Conservation (phyloP, 2,329 filamentous ascomycete genomes). For the Aspergillus aculeatinus region DNA sequence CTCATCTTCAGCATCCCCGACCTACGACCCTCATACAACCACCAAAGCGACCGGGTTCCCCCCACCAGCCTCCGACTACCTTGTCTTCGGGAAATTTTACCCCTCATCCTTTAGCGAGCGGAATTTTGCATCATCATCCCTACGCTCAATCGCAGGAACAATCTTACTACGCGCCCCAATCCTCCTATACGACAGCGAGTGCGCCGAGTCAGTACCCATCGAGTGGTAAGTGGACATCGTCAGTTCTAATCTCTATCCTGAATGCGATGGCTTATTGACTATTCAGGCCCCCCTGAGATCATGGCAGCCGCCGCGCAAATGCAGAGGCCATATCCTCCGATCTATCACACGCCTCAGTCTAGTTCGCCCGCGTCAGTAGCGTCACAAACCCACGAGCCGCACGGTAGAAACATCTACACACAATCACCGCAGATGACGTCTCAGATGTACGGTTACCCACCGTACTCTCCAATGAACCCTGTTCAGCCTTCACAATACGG, state of each 20-base stretch:
- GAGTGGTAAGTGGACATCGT: constrained; percentile 68
- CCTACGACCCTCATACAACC: constrained; percentile 28
- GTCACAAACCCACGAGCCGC: constrained; percentile 85
- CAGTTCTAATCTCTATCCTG: constrained; percentile 50
- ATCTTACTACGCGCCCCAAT: constrained; percentile 73
- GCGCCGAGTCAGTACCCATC: constrained; percentile 81
- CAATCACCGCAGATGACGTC: constrained; percentile 79
- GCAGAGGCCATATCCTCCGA: constrained; percentile 76
- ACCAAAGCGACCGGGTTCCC: constrained; percentile 56
- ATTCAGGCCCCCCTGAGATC: constrained; percentile 68
- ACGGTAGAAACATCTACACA: constrained; percentile 77
- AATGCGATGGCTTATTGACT: constrained; percentile 56
- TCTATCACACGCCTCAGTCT: constrained; percentile 93
- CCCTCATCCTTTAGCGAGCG: constrained; percentile 34
- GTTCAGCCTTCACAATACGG: constrained; percentile 59
- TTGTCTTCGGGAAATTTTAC: constrained; percentile 34
- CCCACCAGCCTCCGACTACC: constrained; percentile 55
- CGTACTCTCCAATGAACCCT: constrained; percentile 53
- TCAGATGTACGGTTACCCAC: constrained; percentile 75
- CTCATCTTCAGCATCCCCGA: constrained; percentile 33
- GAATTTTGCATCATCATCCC: constrained; percentile 54
- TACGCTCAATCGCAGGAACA: constrained; percentile 72
- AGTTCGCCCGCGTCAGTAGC: constrained; percentile 92
- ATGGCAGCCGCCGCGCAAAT: constrained; percentile 66
- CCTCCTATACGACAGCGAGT: constrained; percentile 80